Evolutionary conservation across 495 filamentous ascomycete species (phyloP).

Genomic region (Daldinia grandis): DNA sequence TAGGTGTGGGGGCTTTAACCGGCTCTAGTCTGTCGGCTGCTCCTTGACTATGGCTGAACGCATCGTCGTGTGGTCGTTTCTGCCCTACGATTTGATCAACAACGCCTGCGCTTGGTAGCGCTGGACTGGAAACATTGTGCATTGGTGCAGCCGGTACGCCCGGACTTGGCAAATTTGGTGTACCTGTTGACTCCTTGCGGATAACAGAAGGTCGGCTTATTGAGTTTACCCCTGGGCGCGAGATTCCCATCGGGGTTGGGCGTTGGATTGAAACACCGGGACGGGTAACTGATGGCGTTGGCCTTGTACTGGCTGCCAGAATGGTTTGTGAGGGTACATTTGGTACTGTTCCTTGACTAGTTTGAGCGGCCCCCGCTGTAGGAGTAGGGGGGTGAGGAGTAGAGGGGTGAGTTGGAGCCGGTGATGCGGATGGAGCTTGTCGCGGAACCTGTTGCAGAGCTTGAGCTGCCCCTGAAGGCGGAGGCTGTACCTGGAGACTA

Average conservation of each 20-base stretch:
- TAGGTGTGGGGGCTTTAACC: slow-evolving; percentile 14
- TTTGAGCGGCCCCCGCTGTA: slow-evolving; percentile 2
- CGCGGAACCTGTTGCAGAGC: slow-evolving; percentile 22
- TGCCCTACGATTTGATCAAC: slow-evolving; percentile 45
- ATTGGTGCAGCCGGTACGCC: slow-evolving; percentile 16
- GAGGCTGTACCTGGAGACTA: slow-evolving; percentile 22
- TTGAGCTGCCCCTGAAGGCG: slow-evolving; percentile 17
- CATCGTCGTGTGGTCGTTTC: slow-evolving; percentile 35
- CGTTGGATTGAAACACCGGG: slow-evolving; percentile 45
- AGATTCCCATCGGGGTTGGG: slow-evolving; percentile 41
- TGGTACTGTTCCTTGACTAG: slow-evolving; percentile 15
- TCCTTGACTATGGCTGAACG: slow-evolving; percentile 8
- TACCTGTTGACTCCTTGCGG: slow-evolving; percentile 31
- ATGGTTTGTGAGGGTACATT: slow-evolving; percentile 7
- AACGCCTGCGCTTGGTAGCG: slow-evolving; percentile 45
- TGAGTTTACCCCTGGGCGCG: slow-evolving; percentile 37
- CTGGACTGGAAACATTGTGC: slow-evolving; percentile 43
- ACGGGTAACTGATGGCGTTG: slow-evolving; percentile 28
- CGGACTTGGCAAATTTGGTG: slow-evolving; percentile 14
- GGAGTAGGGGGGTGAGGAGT: slow-evolving; percentile 29
- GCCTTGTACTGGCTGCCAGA: slow-evolving; percentile 1
- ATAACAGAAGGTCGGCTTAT: slow-evolving; percentile 36
- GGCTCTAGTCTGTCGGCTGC: slow-evolving; percentile 9
- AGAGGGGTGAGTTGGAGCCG: slow-evolving; percentile 32
- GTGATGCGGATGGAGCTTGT: slow-evolving; percentile 35